Evolutionary conservation across 306 rosid genomes (phyloP), one percentile per base, ranked within the genome.

Genomic region (Medicago ruthenica): DNA sequence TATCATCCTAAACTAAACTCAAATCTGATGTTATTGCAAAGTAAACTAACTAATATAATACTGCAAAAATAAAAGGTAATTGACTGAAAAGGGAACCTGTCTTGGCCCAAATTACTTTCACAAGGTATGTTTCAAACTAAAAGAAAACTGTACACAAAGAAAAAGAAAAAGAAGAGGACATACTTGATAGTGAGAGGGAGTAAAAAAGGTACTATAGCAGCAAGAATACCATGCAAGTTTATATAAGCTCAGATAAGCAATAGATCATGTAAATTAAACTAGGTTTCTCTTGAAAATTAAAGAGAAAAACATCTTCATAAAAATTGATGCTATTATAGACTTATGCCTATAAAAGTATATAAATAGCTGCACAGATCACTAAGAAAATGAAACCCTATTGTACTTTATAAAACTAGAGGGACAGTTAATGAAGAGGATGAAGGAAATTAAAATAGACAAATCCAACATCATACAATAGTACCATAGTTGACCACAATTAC

Each of bases 361-460:
- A 76, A 8, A 45, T 55, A 24, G 14, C 9, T 57, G 69, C 74
- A 74, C 71, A 72, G 21, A 73, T 76, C 82, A 80, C 70, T 42
- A 80, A 58, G 60, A 1, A 20, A 63, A 21, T 57, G 64, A 73
- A 84, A 81, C 83, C 87, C 79, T 77, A 34, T 34, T 27, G 4
- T n/a, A 69, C 41, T 61, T 73, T 73, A 34, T 31, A 59, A 58
- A 64, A 74, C 58, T 4, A 11, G 65, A 31, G 22, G 13, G 9
- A 7, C 51, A 45, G 13, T 45, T 45, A n/a, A 21, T 14, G 71
- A 72, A 67, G 76, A 74, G 68, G 75, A 73, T 16, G 67, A 54
- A 34, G 71, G 14, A 48, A 47, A 50, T 20, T 47, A 55, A 8
- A 68, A 68, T 6, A 55, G 9, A 68, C 9, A 73, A 61, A 69